A percentile compares a stretch with the other conserved stretches of the same genome.
Evolutionary conservation across 1,284 basidiomycete genomes (phyloP).

Genomic region (Fomitopsis schrenkii): DNA sequence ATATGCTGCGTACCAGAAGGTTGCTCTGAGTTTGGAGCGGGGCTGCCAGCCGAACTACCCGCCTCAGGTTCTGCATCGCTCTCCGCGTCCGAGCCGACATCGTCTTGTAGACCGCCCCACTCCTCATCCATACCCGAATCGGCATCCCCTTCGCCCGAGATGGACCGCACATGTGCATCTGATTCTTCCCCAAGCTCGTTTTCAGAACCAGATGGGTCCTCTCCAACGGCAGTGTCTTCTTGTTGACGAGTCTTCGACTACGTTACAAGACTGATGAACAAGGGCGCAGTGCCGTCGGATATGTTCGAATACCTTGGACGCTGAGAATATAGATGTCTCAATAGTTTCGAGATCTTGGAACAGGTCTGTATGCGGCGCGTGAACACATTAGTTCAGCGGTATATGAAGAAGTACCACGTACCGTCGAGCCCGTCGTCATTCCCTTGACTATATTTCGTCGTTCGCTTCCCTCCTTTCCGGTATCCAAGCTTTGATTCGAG

Average conservation of each 20-base stretch:
- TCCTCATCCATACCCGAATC: constrained; percentile 11
- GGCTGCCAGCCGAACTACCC: neutral
- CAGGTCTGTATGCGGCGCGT: constrained; percentile 16
- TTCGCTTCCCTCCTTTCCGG: constrained; percentile 22
- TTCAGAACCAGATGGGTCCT: neutral
- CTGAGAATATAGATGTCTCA: constrained; percentile 2
- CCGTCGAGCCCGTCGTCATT: constrained; percentile 29
- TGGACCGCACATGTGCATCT: neutral
- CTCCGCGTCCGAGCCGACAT: neutral
- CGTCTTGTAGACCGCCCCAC: neutral
- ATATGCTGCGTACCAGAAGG: neutral
- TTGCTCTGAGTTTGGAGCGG: neutral
- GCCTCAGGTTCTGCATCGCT: neutral
- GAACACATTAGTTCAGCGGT: neutral
- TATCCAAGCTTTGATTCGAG: constrained; percentile 28
- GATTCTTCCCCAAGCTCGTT: constrained; percentile 6
- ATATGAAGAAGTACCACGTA: constrained; percentile 4
- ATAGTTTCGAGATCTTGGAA: constrained; percentile 23
- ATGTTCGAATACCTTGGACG: neutral
- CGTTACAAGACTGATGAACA: neutral
- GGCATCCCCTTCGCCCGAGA: neutral
- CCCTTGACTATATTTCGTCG: constrained; percentile 22
- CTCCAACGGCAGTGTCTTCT: neutral
- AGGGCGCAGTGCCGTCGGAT: neutral
- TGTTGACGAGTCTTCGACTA: neutral